Percentiles rank a stretch among this genome's conserved stretches.
Conservation (phyloP, 106 monocot genomes). For the Narthecium ossifragum region DNA sequence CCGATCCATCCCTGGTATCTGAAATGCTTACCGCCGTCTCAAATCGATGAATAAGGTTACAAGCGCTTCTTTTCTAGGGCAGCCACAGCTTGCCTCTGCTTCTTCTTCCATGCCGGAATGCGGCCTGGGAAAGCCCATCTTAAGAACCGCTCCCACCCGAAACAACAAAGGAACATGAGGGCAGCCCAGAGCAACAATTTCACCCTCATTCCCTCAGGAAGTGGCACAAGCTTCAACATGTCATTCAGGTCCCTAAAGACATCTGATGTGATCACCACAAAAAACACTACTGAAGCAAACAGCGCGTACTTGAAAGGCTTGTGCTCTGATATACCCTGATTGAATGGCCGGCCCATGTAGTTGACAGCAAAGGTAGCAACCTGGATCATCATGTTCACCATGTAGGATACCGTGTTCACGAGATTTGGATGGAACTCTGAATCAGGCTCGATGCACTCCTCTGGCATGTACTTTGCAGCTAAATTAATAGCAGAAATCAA, state of each 20-base stretch:
- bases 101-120: constrained; percentile 74
- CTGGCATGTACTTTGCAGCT: constrained; percentile 85
- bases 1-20: too few species aligned
- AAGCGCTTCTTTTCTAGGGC: constrained; percentile 54
- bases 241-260: constrained; percentile 79
- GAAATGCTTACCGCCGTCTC: too few species aligned
- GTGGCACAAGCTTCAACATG: constrained; percentile 79
- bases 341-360: constrained; percentile 97
- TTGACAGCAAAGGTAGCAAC: constrained; percentile 98
- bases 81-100: constrained; percentile 49
- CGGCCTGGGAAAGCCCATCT: constrained; percentile 79
- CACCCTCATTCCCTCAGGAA: constrained; percentile 76
- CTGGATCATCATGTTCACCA: constrained; percentile 99
- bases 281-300: constrained; percentile 66
- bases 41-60: too few species aligned
- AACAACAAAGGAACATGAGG: constrained; percentile 81
- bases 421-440: constrained; percentile 92
- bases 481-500: constrained; percentile 73
- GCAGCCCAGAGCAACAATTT: constrained; percentile 76
- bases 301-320: constrained; percentile 79
- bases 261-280: constrained; percentile 84
- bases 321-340: constrained; percentile 87
- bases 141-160: constrained; percentile 82
- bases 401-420: constrained; percentile 96
- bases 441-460: constrained; percentile 96